Percentiles rank a stretch among this genome's conserved stretches.
These are phyloP conservation scores for Puccinia hordei DNA, from an alignment of 1,284 basidiomycete genomes.

Conservation along the genomic window DNA sequence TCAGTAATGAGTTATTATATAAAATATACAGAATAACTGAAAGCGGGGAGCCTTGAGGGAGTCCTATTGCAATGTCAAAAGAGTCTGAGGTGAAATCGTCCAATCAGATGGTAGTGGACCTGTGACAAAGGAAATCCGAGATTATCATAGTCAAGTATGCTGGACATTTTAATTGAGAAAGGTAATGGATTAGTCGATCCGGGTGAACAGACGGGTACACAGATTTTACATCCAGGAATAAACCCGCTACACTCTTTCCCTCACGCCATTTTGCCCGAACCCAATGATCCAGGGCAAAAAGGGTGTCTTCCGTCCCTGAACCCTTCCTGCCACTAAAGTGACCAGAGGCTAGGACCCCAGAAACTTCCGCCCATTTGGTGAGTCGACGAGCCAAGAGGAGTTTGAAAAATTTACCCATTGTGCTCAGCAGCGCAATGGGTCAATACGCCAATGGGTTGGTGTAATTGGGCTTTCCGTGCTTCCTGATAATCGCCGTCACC, in stretches of 20 bases:
- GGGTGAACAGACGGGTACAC: constrained; percentile 27
- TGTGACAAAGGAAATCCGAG: background rate
- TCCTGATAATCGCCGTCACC: background rate
- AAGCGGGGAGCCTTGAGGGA: constrained; percentile 18
- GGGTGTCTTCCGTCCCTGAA: background rate
- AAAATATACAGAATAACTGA: constrained; percentile 21
- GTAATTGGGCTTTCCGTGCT: too few species aligned
- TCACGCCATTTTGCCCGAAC: background rate
- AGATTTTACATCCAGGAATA: constrained; percentile 29
- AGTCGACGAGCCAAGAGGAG: background rate
- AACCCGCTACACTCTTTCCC: background rate
- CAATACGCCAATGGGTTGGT: background rate
- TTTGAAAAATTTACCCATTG: constrained; percentile 9
- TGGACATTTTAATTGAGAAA: background rate
- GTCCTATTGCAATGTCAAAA: background rate
- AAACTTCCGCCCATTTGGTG: background rate
- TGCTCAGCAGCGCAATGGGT: constrained; percentile 17
- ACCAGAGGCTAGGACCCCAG: background rate
- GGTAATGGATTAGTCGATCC: background rate
- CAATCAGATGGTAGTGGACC: background rate
- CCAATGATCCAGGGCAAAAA: background rate
- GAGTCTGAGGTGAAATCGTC: background rate
- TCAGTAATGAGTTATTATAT: background rate
- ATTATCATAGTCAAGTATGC: background rate
- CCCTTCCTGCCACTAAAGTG: constrained; percentile 1